phyloP scores from a whole-genome alignment of 164 flowering plant genomes.

The Santalum album region DNA sequence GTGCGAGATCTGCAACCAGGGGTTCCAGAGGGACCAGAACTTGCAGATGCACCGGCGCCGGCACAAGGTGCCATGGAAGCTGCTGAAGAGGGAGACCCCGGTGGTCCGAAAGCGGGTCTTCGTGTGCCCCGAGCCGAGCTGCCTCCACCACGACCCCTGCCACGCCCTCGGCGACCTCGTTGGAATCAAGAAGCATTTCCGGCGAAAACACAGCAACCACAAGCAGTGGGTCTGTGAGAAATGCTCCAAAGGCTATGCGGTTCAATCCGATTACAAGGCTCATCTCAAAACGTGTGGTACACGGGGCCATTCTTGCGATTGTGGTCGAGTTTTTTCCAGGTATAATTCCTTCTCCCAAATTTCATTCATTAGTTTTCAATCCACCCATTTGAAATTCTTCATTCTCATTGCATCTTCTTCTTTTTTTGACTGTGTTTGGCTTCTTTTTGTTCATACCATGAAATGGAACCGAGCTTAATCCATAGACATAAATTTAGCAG shows the following conservation, averaged over 20 bases:
- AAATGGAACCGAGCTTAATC: no score
- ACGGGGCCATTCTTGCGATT: constrained; percentile 94
- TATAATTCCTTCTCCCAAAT: no score
- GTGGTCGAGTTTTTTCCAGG: constrained; percentile 97
- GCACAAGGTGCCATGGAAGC: constrained; percentile 98
- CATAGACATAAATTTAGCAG: not conserved
- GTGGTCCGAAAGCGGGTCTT: constrained; percentile 73
- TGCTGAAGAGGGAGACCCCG: constrained; percentile 75
- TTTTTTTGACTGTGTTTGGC: no score
- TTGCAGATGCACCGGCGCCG: constrained; percentile 93
- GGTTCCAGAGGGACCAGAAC: constrained; percentile 93
- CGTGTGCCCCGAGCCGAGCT: constrained; percentile 93
- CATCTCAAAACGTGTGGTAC: constrained; percentile 98
- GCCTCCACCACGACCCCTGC: constrained; percentile 91
- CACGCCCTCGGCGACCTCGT: constrained; percentile 96
- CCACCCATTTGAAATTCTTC: no score
- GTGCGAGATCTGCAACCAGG: constrained; percentile 97
- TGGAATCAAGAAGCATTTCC: constrained; percentile 90
- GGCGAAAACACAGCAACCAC: constrained; percentile 80
- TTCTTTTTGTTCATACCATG: no score
- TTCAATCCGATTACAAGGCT: constrained; percentile 94
- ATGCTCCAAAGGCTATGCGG: constrained; percentile 92
- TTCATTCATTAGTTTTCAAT: no score
- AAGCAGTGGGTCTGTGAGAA: constrained; percentile 93
- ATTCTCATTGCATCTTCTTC: no score